Evolutionary conservation across 1,139 yeast species (phyloP), one percentile per base, ranked within the genome.

Genomic region (Spathaspora sp.): DNA sequence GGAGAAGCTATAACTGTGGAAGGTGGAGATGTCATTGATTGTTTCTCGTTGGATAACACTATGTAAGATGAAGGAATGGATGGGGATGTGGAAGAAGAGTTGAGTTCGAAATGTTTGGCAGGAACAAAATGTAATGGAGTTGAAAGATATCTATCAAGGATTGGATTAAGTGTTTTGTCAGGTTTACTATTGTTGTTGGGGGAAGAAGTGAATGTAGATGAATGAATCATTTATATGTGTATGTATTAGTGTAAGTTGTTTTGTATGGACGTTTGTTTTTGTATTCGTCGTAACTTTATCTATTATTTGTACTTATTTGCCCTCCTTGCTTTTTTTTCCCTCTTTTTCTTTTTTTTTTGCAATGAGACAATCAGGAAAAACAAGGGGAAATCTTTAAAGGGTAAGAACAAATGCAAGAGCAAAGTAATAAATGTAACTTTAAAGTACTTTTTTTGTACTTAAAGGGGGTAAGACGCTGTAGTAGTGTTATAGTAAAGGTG

Each of bases 71-170:
- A 29, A 20, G 56, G 56, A 25, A 51, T 44, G 10, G 39, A 20
- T 24, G 41, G 29, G 7, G 38, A 34, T 13, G 47, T 33, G 13
- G 41, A 39, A 8, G 37, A 36, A n/a, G 44, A 27, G 11, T 59
- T 63, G 46, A 60, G 57, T 51, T 72, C 79, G 41, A 71, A 68
- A 55, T 59, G 60, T 49, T 68, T 73, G 23, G 84, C 86, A 11
- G 80, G 72, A 43, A 75, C 78, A 63, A 85, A 86, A 31, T 78
- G 77, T 46, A 84, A 64, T 13, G 87, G 89, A 52, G 76, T 78
- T 47, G 78, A 65, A 41, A 82, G 72, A 51, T 82, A 78, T 58
- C 86, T 71, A 56, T 81, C 86, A 47, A 82, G 77, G 46, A 81
- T 65, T 5, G 78, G 78, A 51, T 68, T 68, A 3, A 42, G 33